Evolutionary conservation across 1,284 basidiomycete species (phyloP), one percentile per base, ranked within the genome.

Genomic region (Inonotus hispidus): DNA sequence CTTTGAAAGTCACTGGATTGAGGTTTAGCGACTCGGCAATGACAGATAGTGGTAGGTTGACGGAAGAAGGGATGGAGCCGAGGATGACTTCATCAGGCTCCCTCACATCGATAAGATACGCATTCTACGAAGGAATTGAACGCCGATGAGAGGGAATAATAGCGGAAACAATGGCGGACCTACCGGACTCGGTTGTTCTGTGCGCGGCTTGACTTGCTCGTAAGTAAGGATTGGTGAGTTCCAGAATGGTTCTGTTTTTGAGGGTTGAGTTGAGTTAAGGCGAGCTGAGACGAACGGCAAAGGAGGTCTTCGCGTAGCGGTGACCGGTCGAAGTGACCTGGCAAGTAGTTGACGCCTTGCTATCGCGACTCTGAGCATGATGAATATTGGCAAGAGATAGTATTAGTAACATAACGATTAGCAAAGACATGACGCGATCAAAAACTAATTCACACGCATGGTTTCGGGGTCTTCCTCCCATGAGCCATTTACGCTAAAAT

Each of bases 21-120:
- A 90, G 75, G 66, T 84, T 78, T 53, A 99, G 74, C 5, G 93
- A 86, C 50, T 81, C 82, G 45, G 85, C 76, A 58, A 99, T 82
- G 21, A 82, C 80, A 3, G 92, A 91, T 23, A 99, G 83, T 5
- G 97, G 96, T 13, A 99, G 77, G 72, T 96, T 95, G 68, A 99
- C 94, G 4, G 95, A 84, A 11, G 93, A 95, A 2, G 97, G 97
- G 69, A 99, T 98, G 70, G 91, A 91, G 29, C 97, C 96, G 72
- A 96, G 92, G 2, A 90, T 82, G 38, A 95, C 92, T 74, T 99
- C 97, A 66, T 93, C 86, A 2, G 90, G 90, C 73, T 99, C 97
- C 35, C 97, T 88, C 6, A 99, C 95, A 73, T 99, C 93, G 62
- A 96, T 85, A 58, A 95, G 69, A 70, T 90, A 91, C n/a, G 87